Evolutionary conservation across 352 stramenopile species (phyloP).

Genomic region (Globisporangium nunn): DNA sequence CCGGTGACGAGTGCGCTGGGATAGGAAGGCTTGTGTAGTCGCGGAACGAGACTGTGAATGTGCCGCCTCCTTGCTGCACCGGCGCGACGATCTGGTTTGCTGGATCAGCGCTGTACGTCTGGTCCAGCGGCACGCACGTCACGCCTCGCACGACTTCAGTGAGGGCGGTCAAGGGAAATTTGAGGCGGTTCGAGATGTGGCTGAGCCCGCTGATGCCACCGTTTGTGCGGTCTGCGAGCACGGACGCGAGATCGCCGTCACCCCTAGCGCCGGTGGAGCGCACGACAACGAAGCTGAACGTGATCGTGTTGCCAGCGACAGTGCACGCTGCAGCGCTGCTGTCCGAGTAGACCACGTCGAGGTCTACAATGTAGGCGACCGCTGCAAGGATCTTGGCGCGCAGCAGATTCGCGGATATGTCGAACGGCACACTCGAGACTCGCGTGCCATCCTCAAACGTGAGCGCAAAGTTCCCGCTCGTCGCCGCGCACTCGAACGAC

Average conservation of each 20-base stretch:
- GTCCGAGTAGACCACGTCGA: conserved; percentile 43
- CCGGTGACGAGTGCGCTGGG: conserved; percentile 27
- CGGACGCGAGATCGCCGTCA: conserved; percentile 47
- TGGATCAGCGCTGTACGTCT: conserved; percentile 33
- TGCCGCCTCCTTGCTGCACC: conserved; percentile 35
- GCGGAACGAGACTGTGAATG: conserved; percentile 54
- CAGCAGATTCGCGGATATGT: conserved; percentile 31
- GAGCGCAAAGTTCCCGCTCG: conserved; percentile 57
- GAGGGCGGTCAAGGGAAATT: conserved; percentile 38
- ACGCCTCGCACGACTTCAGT: conserved; percentile 45
- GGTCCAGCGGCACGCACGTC: conserved; percentile 43
- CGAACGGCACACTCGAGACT: conserved; percentile 35
- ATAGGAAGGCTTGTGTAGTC: conserved; percentile 62
- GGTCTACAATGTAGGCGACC: conserved; percentile 52
- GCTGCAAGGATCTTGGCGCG: conserved; percentile 28
- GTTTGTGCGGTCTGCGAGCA: conserved; percentile 49
- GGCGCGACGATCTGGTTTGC: conserved; percentile 32
- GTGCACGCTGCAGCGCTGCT: conserved; percentile 33
- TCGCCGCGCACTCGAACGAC: conserved; percentile 51
- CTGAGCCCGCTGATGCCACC: conserved; percentile 32
- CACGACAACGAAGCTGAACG: conserved; percentile 57
- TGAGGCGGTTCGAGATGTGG: conserved; percentile 59
- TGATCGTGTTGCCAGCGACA: conserved; percentile 42
- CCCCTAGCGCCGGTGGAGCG: conserved; percentile 25
- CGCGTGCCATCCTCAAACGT: conserved; percentile 54